Evolutionary conservation across 2,329 filamentous ascomycete species (phyloP).

Genomic region (Ophiostoma triangulosporum): DNA sequence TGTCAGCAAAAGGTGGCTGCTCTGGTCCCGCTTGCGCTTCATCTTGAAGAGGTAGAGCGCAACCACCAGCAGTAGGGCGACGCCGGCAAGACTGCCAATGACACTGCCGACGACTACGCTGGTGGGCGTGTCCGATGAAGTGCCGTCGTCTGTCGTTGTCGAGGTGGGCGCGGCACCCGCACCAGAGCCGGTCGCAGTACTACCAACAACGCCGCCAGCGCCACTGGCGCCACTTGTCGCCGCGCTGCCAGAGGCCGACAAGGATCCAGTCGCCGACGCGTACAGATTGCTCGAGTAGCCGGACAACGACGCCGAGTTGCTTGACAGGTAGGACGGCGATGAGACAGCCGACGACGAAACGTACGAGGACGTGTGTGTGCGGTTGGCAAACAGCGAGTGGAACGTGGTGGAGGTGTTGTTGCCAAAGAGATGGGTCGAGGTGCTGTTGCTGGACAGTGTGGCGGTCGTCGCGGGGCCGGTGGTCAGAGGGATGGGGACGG

Average conservation of each 20-base stretch:
- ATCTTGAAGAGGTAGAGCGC: constrained; percentile 40
- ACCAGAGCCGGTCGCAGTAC: constrained; percentile 12
- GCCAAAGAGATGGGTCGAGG: not conserved
- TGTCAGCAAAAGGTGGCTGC: constrained; percentile 29
- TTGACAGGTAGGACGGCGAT: not conserved
- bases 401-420: constrained; percentile 5
- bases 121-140: constrained; percentile 16
- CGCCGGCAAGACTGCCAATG: constrained; percentile 43
- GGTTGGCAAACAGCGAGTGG: constrained; percentile 17
- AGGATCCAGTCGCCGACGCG: constrained; percentile 5
- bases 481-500: constrained; percentile 2
- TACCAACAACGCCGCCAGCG: constrained; percentile 14
- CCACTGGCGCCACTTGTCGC: constrained; percentile 9
- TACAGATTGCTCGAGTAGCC: constrained; percentile 9
- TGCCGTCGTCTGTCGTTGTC: constrained; percentile 14
- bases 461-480: constrained; percentile 2
- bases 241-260: constrained; percentile 4
- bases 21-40: constrained; percentile 28
- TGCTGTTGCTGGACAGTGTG: not conserved
- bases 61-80: constrained; percentile 41
- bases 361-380: constrained; percentile 15
- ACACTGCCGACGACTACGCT: constrained; percentile 39
- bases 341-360: not conserved
- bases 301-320: constrained; percentile 6
- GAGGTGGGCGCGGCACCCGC: constrained; percentile 16